Evolutionary conservation across 179 eudicot genomes (phyloP), one percentile per base, ranked within the genome.

Genomic region (Amaranthus tricolor): DNA sequence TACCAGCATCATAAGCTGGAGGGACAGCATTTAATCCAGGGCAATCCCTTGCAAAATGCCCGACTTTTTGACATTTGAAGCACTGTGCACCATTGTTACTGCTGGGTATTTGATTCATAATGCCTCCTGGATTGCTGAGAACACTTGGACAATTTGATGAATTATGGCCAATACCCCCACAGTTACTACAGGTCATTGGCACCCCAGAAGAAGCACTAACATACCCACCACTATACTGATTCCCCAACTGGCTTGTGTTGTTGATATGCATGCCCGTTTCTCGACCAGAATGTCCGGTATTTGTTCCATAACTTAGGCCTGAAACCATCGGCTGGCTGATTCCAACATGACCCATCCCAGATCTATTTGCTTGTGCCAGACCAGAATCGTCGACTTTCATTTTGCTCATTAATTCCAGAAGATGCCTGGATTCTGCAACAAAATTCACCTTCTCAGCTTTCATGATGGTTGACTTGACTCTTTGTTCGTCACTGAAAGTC

Each of bases 1-100:
- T 84, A 67, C 74, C 72, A 52, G 80, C 73, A 14, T 90, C 89
- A 82, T 91, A 86, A 15, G 91, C 91, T 16, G 94, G 83, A 78
- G 89, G 87, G 17, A 79, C 87, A 69, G 83, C 74, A 66, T 80
- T 69, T 58, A 72, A 17, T 24, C 84, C 83, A 44, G 91, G 95
- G 58, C 94, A 91, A 63, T 90, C 91, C 72, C 74, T 84, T 1
- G 97, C 90, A 86, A 85, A 87, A 76, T 90, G 95, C 74, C 97
- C 97, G 54, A 50, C 1, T 58, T 86, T 85, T 74, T 86, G 88
- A 77, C 93, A 88, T 71, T 90, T 88, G 53, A 12, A 92, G 78
- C 97, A 92, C 76, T 82, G 84, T 62, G 71, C 70, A 44, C 72
- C 72, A 74, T 70, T 74, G 75, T 52, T 48, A 52, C 73, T 75